phyloP scores from a whole-genome alignment of 129 eudicot genomes.

The Artemisia argyi region DNA sequence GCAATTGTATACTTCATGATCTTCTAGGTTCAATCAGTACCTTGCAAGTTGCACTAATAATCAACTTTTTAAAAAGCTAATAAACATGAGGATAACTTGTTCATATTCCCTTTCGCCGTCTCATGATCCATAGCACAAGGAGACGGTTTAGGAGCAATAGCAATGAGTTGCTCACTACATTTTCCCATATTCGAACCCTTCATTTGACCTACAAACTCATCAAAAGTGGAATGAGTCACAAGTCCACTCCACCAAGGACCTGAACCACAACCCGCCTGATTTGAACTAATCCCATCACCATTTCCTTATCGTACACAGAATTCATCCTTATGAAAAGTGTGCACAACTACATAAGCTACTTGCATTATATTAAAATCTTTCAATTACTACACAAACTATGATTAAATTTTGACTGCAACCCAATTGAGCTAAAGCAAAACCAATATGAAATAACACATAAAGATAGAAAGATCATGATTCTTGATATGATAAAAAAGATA shows the following conservation, averaged over 20 bases:
- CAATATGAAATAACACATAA: constrained; percentile 8
- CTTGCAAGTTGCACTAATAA: too few relatives aligned
- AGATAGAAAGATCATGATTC: constrained; percentile 9
- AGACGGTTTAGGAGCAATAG: too few relatives aligned
- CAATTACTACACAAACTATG: neutral
- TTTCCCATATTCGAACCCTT: constrained; percentile 37
- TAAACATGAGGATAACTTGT: too few relatives aligned
- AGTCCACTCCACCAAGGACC: constrained; percentile 69
- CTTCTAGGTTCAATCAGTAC: too few relatives aligned
- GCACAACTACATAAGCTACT: too few relatives aligned
- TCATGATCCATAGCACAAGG: constrained; percentile 15
- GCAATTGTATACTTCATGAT: too few relatives aligned
- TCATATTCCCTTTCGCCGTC: too few relatives aligned
- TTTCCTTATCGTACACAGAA: constrained; percentile 43
- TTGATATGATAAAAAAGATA: constrained; percentile 16
- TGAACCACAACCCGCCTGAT: constrained; percentile 34
- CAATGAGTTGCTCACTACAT: constrained; percentile 35
- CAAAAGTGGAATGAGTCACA: constrained; percentile 42
- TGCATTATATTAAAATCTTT: neutral
- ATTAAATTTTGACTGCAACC: too few relatives aligned
- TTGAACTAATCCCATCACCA: constrained; percentile 36
- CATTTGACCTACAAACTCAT: constrained; percentile 30
- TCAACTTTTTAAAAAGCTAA: too few relatives aligned
- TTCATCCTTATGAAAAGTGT: constrained; percentile 28
- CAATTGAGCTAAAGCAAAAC: constrained; percentile 17